A percentile compares a stretch with the other conserved stretches of the same genome.
These are phyloP conservation scores for Zelonia costaricensis DNA, from an alignment of 208 protist species.

Conservation along the genomic window DNA sequence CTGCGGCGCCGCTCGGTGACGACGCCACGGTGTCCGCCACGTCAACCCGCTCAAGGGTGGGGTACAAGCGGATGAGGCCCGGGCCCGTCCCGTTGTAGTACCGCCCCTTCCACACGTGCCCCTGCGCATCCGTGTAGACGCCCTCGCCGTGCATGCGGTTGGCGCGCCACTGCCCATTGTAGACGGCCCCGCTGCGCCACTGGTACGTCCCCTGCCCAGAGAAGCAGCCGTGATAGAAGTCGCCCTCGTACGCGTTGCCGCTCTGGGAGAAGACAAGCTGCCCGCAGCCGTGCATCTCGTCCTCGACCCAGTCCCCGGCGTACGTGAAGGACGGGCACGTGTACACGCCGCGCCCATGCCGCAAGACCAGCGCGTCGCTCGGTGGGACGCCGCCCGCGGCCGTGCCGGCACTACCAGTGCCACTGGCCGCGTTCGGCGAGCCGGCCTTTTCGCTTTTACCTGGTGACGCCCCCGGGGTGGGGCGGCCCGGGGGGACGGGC, in stretches of 20 bases:
- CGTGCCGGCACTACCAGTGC: background rate
- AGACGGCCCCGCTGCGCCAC: conserved; percentile 68
- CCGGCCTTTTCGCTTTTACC: conserved; percentile 8
- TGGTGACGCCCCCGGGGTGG: conserved; percentile 1
- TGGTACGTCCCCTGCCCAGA: conserved; percentile 74
- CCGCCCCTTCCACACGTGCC: conserved; percentile 73
- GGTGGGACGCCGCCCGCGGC: background rate
- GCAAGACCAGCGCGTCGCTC: conserved; percentile 28
- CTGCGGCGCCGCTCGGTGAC: background rate
- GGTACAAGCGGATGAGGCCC: conserved; percentile 50
- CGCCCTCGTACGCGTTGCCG: conserved; percentile 61
- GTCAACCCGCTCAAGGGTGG: conserved; percentile 14
- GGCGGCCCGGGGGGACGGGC: background rate
- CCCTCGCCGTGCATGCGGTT: conserved; percentile 90
- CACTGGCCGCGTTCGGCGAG: background rate
- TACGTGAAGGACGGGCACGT: conserved; percentile 72
- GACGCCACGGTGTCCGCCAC: background rate
- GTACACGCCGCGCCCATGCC: conserved; percentile 78
- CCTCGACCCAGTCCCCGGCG: conserved; percentile 79
- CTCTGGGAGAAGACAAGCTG: conserved; percentile 48
- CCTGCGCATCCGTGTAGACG: conserved; percentile 74
- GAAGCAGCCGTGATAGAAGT: conserved; percentile 65
- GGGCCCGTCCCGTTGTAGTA: conserved; percentile 85
- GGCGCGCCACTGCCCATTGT: conserved; percentile 73
- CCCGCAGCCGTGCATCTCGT: conserved; percentile 85